Evolutionary conservation across 2,329 filamentous ascomycete genomes (phyloP).

Genomic region (Chrysoporthe deuterocubensis): DNA sequence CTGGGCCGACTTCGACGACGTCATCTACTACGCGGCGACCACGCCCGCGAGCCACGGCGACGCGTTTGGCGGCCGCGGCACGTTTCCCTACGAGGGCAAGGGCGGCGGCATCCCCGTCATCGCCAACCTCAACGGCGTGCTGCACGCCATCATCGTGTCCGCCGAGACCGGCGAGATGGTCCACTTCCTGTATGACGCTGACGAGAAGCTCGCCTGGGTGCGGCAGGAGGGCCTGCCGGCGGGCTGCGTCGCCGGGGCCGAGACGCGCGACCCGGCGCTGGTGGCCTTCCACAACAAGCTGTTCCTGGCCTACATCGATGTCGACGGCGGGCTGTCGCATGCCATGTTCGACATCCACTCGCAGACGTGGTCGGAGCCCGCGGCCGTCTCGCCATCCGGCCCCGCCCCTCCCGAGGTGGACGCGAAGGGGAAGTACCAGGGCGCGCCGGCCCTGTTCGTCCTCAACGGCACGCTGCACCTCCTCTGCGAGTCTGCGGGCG

Average conservation of each 20-base stretch:
- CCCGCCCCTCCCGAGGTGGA: conserved; percentile 24
- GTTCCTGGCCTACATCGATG: conserved; percentile 37
- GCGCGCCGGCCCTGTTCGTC: conserved; percentile 41
- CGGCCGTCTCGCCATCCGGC: conserved; percentile 3
- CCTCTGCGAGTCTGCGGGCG: conserved; percentile 36
- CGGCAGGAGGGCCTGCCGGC: conserved; percentile 31
- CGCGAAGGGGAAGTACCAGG: conserved; percentile 25
- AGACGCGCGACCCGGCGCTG: conserved; percentile 35
- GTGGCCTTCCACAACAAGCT: conserved; percentile 42
- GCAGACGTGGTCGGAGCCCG: conserved; percentile 27
- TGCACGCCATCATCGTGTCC: conserved; percentile 39
- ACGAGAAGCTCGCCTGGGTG: conserved; percentile 34
- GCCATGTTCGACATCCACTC: conserved; percentile 34
- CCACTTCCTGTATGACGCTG: conserved; percentile 40
- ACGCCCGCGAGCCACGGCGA: conserved; percentile 32
- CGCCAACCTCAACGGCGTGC: conserved; percentile 39
- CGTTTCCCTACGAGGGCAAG: conserved; percentile 33
- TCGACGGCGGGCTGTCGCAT: conserved; percentile 36
- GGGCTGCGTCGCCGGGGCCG: conserved; percentile 33
- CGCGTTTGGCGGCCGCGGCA: conserved; percentile 34
- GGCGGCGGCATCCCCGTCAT: conserved; percentile 38
- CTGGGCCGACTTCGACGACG: conserved; percentile 37
- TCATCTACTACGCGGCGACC: conserved; percentile 40
- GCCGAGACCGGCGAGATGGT: conserved; percentile 35
- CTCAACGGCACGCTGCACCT: conserved; percentile 38